phyloP scores from a whole-genome alignment of 495 filamentous ascomycete genomes.

The Bathelium albidoporum region DNA sequence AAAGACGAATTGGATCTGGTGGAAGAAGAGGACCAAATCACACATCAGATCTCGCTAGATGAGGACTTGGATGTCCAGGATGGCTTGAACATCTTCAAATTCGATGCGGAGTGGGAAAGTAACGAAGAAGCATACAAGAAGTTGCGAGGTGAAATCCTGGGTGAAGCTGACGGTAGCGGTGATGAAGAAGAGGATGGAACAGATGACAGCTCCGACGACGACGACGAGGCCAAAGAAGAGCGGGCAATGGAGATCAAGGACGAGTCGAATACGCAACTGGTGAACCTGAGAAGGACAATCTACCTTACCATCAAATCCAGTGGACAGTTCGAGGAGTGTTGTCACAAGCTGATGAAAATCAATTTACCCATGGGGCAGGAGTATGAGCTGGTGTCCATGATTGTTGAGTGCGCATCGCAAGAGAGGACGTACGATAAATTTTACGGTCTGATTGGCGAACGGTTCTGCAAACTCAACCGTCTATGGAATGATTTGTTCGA shows the following conservation, averaged over 20 bases:
- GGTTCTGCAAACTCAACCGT: slow-evolving; percentile 89
- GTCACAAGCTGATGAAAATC: slow-evolving; percentile 65
- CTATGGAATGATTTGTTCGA: slow-evolving; percentile 91
- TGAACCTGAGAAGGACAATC: slow-evolving; percentile 86
- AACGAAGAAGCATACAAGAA: slow-evolving; percentile 84
- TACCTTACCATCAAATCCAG: slow-evolving; percentile 96
- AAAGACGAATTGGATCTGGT: slow-evolving; percentile 90
- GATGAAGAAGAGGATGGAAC: slow-evolving; percentile 60
- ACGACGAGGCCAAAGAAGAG: slow-evolving; percentile 69
- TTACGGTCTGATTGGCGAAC: slow-evolving; percentile 85
- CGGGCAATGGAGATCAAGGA: slow-evolving; percentile 87
- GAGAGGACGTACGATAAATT: slow-evolving; percentile 95
- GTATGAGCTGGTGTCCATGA: slow-evolving; percentile 84
- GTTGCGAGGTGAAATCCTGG: slow-evolving; percentile 86
- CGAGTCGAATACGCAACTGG: slow-evolving; percentile 87
- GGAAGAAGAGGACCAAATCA: slow-evolving; percentile 96
- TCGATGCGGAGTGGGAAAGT: slow-evolving; percentile 77
- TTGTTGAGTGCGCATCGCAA: slow-evolving; percentile 91
- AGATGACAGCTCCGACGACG: slow-evolving; percentile 64
- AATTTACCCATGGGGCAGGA: slow-evolving; percentile 81
- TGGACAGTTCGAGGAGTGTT: slow-evolving; percentile 88
- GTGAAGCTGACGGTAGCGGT: slow-evolving; percentile 70
- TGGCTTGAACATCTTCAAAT: slow-evolving; percentile 88
- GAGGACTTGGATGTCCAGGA: slow-evolving; percentile 72
- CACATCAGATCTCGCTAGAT: slow-evolving; percentile 67